Evolutionary conservation across 1,284 basidiomycete species (phyloP).

Genomic region (Ustilago sp.): DNA sequence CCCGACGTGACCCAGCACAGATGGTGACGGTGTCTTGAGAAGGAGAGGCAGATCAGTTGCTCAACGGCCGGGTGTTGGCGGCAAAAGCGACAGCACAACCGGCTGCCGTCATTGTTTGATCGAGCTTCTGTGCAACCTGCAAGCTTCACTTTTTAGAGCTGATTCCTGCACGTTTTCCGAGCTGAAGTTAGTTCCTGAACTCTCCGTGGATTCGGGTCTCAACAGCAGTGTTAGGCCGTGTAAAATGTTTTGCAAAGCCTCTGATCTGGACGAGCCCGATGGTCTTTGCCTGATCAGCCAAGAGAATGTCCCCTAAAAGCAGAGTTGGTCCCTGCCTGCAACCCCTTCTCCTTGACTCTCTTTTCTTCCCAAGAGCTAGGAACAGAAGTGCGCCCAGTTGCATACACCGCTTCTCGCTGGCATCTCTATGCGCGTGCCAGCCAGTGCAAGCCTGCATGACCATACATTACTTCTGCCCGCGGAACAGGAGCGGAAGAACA

Average conservation of each 20-base stretch:
- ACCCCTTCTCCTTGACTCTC: background rate
- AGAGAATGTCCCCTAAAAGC: background rate
- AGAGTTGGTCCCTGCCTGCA: constrained; percentile 5
- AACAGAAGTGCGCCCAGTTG: background rate
- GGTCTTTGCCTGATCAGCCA: background rate
- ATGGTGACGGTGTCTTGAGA: background rate
- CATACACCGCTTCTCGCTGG: background rate
- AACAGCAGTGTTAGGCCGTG: background rate
- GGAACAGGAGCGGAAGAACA: background rate
- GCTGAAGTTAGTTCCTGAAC: background rate
- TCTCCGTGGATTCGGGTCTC: background rate
- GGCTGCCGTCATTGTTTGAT: background rate
- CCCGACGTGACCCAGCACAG: background rate
- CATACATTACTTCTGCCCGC: background rate
- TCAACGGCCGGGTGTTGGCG: background rate
- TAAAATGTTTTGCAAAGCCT: background rate
- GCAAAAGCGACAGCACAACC: background rate
- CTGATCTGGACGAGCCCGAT: background rate
- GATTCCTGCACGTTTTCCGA: background rate
- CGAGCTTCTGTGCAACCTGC: constrained; percentile 1
- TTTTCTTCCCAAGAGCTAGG: constrained; percentile 17
- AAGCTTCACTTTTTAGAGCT: background rate
- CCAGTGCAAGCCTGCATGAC: background rate
- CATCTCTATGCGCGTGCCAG: background rate
- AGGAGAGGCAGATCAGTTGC: background rate